Percentiles rank a stretch among this genome's conserved stretches.
Conservation (phyloP, 495 filamentous ascomycete species). For the Hyaloscypha hepaticicola region DNA sequence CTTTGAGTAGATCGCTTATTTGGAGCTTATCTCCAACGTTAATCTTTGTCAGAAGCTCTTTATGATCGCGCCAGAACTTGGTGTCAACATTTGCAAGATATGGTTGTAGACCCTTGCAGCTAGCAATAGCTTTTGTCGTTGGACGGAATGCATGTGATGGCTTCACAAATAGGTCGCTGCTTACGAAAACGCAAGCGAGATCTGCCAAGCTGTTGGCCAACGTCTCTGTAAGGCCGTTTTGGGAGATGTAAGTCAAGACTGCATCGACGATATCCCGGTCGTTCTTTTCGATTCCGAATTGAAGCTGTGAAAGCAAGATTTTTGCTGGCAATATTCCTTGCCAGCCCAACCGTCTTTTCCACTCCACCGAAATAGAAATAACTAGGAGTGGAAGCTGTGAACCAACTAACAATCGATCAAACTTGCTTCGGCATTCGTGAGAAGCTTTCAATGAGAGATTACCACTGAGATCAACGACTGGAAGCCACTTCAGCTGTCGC, state of each 20-base stretch:
- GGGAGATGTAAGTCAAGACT: constrained; percentile 29
- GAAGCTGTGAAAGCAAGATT: constrained; percentile 32
- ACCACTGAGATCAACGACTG: constrained; percentile 22
- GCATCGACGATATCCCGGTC: constrained; percentile 29
- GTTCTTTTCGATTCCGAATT: constrained; percentile 19
- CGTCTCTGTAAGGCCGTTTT: constrained; percentile 7
- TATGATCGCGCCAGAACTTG: constrained; percentile 30
- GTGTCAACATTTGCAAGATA: constrained; percentile 30
- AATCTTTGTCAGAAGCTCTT: constrained; percentile 24
- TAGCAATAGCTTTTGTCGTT: neutral
- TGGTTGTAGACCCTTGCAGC: constrained; percentile 25
- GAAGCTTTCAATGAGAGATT: constrained; percentile 23
- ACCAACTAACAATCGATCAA: constrained; percentile 29
- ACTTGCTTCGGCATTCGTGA: constrained; percentile 28
- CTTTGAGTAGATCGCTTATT: constrained; percentile 25
- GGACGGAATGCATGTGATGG: constrained; percentile 22
- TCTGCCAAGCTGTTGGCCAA: constrained; percentile 19
- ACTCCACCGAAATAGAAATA: constrained; percentile 24
- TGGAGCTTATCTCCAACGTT: constrained; percentile 27
- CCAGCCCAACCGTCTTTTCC: constrained; percentile 38
- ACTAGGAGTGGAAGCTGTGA: constrained; percentile 30
- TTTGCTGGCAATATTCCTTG: constrained; percentile 21
- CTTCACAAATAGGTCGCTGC: constrained; percentile 17
- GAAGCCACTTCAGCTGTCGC: constrained; percentile 33
- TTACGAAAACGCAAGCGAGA: constrained; percentile 28